Evolutionary conservation across 352 stramenopile genomes (phyloP).

Genomic region (Halophytophthora polymorphica): DNA sequence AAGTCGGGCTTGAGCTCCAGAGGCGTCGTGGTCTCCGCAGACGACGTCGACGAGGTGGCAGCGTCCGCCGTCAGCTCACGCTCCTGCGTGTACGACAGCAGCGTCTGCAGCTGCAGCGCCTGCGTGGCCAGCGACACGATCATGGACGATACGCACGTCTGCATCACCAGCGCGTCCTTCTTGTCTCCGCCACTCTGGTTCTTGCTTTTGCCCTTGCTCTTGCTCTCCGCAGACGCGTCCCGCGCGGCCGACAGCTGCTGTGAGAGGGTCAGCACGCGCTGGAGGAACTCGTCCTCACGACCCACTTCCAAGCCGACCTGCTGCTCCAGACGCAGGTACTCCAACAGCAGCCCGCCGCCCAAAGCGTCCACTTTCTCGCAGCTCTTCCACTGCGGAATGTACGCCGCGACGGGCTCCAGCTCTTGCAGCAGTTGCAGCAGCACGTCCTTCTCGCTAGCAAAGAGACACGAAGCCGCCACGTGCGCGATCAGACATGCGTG

Average conservation of each 20-base stretch:
- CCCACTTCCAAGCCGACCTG: slow-evolving; percentile 54
- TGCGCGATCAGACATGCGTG: slow-evolving; percentile 57
- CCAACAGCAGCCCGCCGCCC: slow-evolving; percentile 58
- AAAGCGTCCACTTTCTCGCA: slow-evolving; percentile 44
- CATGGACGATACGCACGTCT: slow-evolving; percentile 63
- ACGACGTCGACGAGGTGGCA: slow-evolving; percentile 5
- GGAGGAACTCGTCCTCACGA: slow-evolving; percentile 53
- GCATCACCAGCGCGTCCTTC: slow-evolving; percentile 31
- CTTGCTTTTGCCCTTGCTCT: slow-evolving; percentile 8
- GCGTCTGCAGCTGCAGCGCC: slow-evolving; percentile 45
- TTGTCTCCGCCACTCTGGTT: slow-evolving; percentile 1
- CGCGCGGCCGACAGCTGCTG: slow-evolving; percentile 46
- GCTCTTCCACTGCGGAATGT: slow-evolving; percentile 67
- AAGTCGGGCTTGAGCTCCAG: slow-evolving; percentile 52
- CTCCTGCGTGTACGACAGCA: slow-evolving; percentile 48
- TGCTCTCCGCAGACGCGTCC: slow-evolving; percentile 17
- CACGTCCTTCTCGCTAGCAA: slow-evolving; percentile 56
- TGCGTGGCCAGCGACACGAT: slow-evolving; percentile 54
- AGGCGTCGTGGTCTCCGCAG: slow-evolving; percentile 15
- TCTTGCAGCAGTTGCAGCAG: slow-evolving; percentile 52
- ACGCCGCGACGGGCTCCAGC: slow-evolving; percentile 44
- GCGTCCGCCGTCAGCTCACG: slow-evolving; percentile 26
- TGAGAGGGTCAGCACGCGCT: slow-evolving; percentile 56
- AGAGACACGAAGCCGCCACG: slow-evolving; percentile 59
- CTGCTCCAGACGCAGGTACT: slow-evolving; percentile 67